These are phyloP conservation scores for Claviceps cyperi DNA, from an alignment of 2,329 filamentous ascomycete species.

Conservation along the genomic window DNA sequence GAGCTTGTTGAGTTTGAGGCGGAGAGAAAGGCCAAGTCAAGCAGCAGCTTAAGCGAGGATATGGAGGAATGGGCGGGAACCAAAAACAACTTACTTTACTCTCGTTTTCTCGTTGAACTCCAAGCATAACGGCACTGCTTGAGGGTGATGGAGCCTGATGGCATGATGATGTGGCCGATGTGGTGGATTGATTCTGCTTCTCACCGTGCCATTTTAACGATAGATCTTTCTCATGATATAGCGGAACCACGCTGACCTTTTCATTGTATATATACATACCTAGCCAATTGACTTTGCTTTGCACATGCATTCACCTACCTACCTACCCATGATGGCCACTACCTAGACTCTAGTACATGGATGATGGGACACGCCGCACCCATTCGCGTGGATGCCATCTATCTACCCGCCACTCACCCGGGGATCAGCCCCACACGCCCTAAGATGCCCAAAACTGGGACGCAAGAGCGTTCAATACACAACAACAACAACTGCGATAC, in stretches of 20 bases:
- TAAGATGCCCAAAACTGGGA: too few relatives aligned
- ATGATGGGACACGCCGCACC: too few relatives aligned
- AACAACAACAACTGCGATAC: too few relatives aligned
- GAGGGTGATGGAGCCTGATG: neutral
- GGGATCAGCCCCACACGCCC: too few relatives aligned
- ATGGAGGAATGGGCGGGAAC: neutral
- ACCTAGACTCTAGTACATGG: too few relatives aligned
- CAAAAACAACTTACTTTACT: neutral
- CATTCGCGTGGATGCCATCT: too few relatives aligned
- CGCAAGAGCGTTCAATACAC: too few relatives aligned
- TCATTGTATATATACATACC: conserved; percentile 1
- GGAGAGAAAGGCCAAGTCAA: neutral
- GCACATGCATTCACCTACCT: too few relatives aligned
- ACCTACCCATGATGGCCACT: too few relatives aligned
- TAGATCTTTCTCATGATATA: conserved; percentile 1
- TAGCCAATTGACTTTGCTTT: too few relatives aligned
- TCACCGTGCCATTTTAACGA: neutral
- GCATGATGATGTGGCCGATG: neutral
- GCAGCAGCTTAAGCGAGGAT: neutral
- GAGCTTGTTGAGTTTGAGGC: neutral
- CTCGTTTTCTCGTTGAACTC: neutral
- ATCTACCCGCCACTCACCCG: too few relatives aligned
- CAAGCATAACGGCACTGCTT: conserved; percentile 3
- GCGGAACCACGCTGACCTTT: neutral
- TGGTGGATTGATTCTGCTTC: neutral